Percentiles rank a stretch among this genome's conserved stretches.
phyloP scores from a whole-genome alignment of 2,329 filamentous ascomycete species.

The Colletotrichum cordylinicola region DNA sequence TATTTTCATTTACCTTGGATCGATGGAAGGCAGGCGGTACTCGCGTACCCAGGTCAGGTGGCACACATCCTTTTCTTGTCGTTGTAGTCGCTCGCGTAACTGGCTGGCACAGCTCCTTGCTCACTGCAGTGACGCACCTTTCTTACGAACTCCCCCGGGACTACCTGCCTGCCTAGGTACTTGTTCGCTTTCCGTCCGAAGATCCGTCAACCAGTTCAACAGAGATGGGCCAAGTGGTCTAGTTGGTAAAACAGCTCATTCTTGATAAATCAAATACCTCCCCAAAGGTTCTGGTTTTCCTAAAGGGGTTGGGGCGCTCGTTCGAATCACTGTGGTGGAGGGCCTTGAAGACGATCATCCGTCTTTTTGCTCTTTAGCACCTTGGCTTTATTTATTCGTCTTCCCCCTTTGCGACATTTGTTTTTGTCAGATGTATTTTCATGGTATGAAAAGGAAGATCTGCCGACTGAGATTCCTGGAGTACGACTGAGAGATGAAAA shows the following conservation, averaged over 20 bases:
- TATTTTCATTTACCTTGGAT: background rate
- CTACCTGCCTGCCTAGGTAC: background rate
- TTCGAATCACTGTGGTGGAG: background rate
- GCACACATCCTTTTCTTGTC: background rate
- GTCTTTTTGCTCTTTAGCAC: background rate
- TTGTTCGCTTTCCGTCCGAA: background rate
- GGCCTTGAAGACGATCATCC: background rate
- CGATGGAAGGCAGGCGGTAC: background rate
- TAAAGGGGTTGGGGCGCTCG: background rate
- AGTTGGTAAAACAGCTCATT: background rate
- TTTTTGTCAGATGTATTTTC: too few relatives aligned
- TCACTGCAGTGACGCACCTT: background rate
- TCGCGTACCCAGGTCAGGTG: background rate
- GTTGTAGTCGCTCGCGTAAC: background rate
- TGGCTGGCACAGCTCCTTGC: background rate
- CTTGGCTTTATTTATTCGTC: background rate
- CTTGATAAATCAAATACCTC: background rate
- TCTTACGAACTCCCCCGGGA: background rate
- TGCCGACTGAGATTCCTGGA: background rate
- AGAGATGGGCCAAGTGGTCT: background rate
- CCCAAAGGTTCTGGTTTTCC: background rate
- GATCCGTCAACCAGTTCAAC: background rate
- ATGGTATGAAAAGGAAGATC: background rate
- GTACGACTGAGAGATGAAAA: background rate
- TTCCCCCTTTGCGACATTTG: background rate